A percentile compares a stretch with the other conserved stretches of the same genome.
Conservation (phyloP, 345 rosid genomes). For the Gossypium herbaceum region DNA sequence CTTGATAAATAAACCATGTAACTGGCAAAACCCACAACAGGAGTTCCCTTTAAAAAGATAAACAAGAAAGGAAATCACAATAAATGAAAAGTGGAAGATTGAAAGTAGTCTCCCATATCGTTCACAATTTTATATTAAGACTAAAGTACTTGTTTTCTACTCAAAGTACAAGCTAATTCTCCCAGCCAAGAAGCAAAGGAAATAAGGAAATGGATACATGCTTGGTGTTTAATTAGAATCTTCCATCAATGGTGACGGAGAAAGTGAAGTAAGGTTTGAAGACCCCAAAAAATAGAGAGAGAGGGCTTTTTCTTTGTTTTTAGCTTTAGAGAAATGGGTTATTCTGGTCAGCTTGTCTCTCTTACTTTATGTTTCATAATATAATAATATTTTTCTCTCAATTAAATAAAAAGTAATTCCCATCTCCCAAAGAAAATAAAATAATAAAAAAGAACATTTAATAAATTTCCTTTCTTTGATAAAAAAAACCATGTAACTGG, state of each 20-base stretch:
- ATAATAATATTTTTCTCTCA: slow-evolving; percentile 7
- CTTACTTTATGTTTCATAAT: slow-evolving; percentile 18
- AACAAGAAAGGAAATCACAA: slow-evolving; percentile 43
- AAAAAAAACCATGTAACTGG: slow-evolving; percentile 13
- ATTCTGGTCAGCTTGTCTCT: slow-evolving; percentile 34
- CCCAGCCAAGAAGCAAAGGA: slow-evolving; percentile 35
- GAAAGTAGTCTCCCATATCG: slow-evolving; percentile 37
- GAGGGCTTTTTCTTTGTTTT: slow-evolving; percentile 9
- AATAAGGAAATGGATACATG: slow-evolving; percentile 33
- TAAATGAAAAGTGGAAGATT: slow-evolving; percentile 20
- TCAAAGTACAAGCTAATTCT: slow-evolving; percentile 41
- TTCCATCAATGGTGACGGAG: slow-evolving; percentile 35
- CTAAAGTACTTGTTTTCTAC: slow-evolving; percentile 38
- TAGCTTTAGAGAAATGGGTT: slow-evolving; percentile 37
- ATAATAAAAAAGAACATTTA: not conserved
- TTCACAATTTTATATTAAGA: slow-evolving; percentile 35
- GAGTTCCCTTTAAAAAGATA: slow-evolving; percentile 46
- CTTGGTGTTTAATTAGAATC: slow-evolving; percentile 41
- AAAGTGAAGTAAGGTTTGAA: not conserved
- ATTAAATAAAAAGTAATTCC: slow-evolving; percentile 20
- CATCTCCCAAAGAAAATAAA: slow-evolving; percentile 17
- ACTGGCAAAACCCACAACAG: slow-evolving; percentile 39
- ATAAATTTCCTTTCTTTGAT: slow-evolving; percentile 2
- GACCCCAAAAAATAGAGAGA: not conserved
- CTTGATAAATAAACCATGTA: slow-evolving; percentile 13